These are phyloP conservation scores for Eremothecium sinecaudum DNA, from an alignment of 1,139 yeast genomes.

Conservation along the genomic window DNA sequence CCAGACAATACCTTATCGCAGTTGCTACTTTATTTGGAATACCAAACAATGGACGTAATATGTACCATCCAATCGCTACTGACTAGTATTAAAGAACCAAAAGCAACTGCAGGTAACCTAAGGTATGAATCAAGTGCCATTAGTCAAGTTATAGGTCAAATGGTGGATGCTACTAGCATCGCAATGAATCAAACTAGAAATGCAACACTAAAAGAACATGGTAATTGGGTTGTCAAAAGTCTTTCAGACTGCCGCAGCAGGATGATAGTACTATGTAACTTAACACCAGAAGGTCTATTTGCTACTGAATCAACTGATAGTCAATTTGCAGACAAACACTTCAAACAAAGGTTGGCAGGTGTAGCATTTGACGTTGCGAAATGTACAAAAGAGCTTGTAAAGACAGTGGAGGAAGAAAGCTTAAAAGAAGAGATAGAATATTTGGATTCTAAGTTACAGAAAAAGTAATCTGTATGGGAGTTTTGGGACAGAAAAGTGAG, in stretches of 20 bases:
- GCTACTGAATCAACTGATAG: slow-evolving; percentile 40
- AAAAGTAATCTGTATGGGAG: too few relatives aligned
- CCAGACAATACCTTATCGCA: slow-evolving; percentile 85
- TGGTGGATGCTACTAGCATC: slow-evolving; percentile 83
- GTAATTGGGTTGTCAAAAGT: slow-evolving; percentile 80
- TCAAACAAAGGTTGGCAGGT: slow-evolving; percentile 84
- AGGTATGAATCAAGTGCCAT: slow-evolving; percentile 67
- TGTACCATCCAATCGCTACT: slow-evolving; percentile 78
- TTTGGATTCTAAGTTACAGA: slow-evolving; percentile 31
- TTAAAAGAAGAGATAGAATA: slow-evolving; percentile 62
- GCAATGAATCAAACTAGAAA: slow-evolving; percentile 84
- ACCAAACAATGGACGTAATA: slow-evolving; percentile 87
- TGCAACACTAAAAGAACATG: slow-evolving; percentile 76
- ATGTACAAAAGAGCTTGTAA: slow-evolving; percentile 89
- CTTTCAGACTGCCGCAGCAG: slow-evolving; percentile 78
- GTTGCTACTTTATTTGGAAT: slow-evolving; percentile 77
- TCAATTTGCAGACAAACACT: slow-evolving; percentile 77
- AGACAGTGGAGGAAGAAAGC: slow-evolving; percentile 91
- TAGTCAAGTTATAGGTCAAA: slow-evolving; percentile 65
- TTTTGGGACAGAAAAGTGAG: too few relatives aligned
- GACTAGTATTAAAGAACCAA: slow-evolving; percentile 64
- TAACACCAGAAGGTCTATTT: slow-evolving; percentile 32
- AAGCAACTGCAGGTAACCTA: slow-evolving; percentile 66
- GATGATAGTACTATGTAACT: slow-evolving; percentile 55
- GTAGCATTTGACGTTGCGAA: slow-evolving; percentile 94